Evolutionary conservation across 2,329 filamentous ascomycete genomes (phyloP), one percentile per base, ranked within the genome.

Genomic region (Cordyceps farinosa): DNA sequence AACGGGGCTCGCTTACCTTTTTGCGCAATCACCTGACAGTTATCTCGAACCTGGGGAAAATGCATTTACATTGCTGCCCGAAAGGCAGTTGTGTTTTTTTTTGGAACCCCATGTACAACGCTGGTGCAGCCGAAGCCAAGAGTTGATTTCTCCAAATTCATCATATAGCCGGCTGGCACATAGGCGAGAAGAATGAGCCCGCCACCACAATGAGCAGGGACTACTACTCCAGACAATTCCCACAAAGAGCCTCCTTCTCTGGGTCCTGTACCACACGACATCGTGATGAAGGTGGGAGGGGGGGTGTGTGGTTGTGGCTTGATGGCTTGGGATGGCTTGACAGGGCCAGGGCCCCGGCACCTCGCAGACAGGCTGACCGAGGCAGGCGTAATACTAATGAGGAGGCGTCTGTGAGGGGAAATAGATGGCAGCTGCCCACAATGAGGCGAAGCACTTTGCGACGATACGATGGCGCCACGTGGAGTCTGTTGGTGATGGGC

Each of bases 1-100:
- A 60, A 60, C 36, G 57, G 57, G 57, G 15, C 57, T 51, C 44
- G 56, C 56, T 44, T 60, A 51, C 52, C n/a, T 34, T 27, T 27
- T 45, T 30, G 42, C 40, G n/a, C 34, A n/a, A 53, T 53, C 34
- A 38, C 5, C 38, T 53, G 13, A 29, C 13, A 30, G 45, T n/a
- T n/a, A 27, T 53, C 34, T 42, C 27, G 6, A 40, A 40, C n/a
- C 52, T 42, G 53, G 53, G 52, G 34, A 42, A 42, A 27, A 4
- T 48, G 2, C 42, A 17, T 29, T 29, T 48, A 30, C 45, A 48
- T 48, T 13, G 2, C 7, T 29, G 11, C 3, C 22, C 22, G 1
- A 47, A 11, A 15, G 22, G 22, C n/a, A 27, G 11, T 29, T 7
- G 3, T 3, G 9, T 11, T 38, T 9, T 8, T 3, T 9, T 10